Conservation (phyloP, 768 basidiomycete genomes). For the Obba rivulosa region DNA sequence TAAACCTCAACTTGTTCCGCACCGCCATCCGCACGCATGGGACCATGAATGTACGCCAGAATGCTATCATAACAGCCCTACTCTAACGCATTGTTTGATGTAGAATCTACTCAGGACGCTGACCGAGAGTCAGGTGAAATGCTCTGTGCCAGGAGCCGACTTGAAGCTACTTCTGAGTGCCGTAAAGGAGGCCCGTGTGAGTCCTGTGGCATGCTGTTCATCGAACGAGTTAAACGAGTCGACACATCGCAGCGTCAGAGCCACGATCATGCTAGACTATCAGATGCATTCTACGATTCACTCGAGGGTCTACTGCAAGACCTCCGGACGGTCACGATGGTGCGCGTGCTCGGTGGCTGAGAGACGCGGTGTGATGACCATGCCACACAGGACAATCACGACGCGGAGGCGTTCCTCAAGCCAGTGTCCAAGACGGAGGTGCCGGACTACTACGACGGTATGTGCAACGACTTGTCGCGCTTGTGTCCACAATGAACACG, state of each 20-base stretch:
- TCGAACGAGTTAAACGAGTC: constrained; percentile 16
- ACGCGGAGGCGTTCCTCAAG: constrained; percentile 90
- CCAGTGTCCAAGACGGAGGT: constrained; percentile 88
- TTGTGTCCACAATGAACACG: background rate
- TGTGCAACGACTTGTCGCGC: constrained; percentile 18
- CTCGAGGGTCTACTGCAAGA: constrained; percentile 85
- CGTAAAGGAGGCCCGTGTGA: constrained; percentile 85
- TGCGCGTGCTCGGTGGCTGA: constrained; percentile 26
- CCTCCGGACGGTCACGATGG: constrained; percentile 72
- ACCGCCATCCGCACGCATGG: constrained; percentile 21
- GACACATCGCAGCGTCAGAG: constrained; percentile 31
- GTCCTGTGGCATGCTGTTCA: constrained; percentile 28
- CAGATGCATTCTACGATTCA: constrained; percentile 91
- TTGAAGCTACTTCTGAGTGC: constrained; percentile 77
- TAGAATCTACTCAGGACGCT: constrained; percentile 90
- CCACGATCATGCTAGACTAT: constrained; percentile 66
- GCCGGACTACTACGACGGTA: constrained; percentile 91
- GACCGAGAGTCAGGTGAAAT: constrained; percentile 68
- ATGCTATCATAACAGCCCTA: constrained; percentile 20
- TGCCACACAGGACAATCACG: constrained; percentile 65
- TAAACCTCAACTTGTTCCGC: constrained; percentile 22
- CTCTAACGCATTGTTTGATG: constrained; percentile 8
- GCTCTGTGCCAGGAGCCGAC: constrained; percentile 57
- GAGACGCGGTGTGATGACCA: background rate
- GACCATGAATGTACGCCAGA: constrained; percentile 34